Evolutionary conservation across 140 eudicot species (phyloP).

Genomic region (Ambrosia hybrid): DNA sequence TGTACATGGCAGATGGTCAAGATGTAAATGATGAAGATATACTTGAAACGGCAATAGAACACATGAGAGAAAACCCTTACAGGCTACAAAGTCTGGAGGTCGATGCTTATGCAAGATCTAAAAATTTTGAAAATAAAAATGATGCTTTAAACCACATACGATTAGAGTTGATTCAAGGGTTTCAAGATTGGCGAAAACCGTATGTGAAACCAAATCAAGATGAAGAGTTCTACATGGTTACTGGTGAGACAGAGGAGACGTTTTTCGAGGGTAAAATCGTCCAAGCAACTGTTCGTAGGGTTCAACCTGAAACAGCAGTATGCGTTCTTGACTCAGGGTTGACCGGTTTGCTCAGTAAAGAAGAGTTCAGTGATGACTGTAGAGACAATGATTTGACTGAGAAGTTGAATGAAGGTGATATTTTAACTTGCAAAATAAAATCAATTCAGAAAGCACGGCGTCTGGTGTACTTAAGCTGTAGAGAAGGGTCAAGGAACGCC

Average conservation of each 20-base stretch:
- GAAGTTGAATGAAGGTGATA: slow-evolving; percentile 82
- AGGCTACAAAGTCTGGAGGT: slow-evolving; percentile 46
- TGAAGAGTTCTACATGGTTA: slow-evolving; percentile 74
- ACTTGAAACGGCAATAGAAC: slow-evolving; percentile 87
- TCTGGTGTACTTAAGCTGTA: slow-evolving; percentile 66
- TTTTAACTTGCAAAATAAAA: slow-evolving; percentile 67
- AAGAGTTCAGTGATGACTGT: slow-evolving; percentile 64
- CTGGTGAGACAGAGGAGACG: slow-evolving; percentile 82
- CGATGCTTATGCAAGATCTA: slow-evolving; percentile 57
- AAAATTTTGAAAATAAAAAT: slow-evolving; percentile 48
- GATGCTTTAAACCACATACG: slow-evolving; percentile 64
- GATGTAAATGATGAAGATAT: slow-evolving; percentile 77
- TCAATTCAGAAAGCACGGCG: slow-evolving; percentile 48
- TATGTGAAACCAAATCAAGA: slow-evolving; percentile 55
- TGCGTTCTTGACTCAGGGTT: slow-evolving; percentile 87
- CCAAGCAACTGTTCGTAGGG: slow-evolving; percentile 87
- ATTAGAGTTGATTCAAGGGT: slow-evolving; percentile 87
- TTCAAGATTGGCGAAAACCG: slow-evolving; percentile 79
- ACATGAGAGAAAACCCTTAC: slow-evolving; percentile 76
- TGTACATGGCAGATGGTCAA: slow-evolving; percentile 47
- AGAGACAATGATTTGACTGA: slow-evolving; percentile 77
- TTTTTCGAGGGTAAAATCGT: slow-evolving; percentile 83
- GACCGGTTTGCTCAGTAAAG: slow-evolving; percentile 73
- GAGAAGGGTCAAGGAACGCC: slow-evolving; percentile 57
- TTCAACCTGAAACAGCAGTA: slow-evolving; percentile 63